Percentiles rank a stretch among this genome's conserved stretches.
Evolutionary conservation across 148 eudicot species (phyloP).

Genomic region (Polygonum maritimum): DNA sequence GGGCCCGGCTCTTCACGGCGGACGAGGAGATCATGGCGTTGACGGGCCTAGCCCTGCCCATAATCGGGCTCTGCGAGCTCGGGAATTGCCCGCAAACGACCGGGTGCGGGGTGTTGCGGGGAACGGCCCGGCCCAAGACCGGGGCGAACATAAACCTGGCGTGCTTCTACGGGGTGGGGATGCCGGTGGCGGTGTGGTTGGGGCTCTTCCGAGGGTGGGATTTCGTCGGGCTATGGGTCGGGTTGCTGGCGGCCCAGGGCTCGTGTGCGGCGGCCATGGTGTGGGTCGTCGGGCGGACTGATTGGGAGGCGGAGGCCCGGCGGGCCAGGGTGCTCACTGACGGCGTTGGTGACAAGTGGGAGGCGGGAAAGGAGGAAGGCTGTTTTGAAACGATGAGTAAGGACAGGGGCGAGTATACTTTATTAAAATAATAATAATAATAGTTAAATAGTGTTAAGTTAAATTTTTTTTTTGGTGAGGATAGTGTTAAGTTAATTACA

Average conservation of each 20-base stretch:
- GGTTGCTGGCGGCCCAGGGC: constrained; percentile 11
- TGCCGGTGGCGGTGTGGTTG: constrained; percentile 56
- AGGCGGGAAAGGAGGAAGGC: background rate
- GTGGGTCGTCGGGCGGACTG: constrained; percentile 10
- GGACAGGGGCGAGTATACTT: background rate
- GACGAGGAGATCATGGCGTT: constrained; percentile 41
- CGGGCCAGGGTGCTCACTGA: background rate
- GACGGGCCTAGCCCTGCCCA: constrained; percentile 50
- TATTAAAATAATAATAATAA: too few species aligned
- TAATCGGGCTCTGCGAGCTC: constrained; percentile 74
- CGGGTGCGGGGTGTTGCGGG: constrained; percentile 67
- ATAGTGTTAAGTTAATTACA: too few species aligned
- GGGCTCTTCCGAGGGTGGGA: background rate
- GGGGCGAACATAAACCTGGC: constrained; percentile 70
- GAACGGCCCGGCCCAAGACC: constrained; percentile 64
- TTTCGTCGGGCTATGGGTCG: constrained; percentile 7
- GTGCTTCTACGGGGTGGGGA: constrained; percentile 68
- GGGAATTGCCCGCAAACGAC: constrained; percentile 88
- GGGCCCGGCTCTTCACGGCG: constrained; percentile 59
- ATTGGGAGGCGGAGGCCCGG: constrained; percentile 1
- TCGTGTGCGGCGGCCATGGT: constrained; percentile 4
- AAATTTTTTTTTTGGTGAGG: too few species aligned
- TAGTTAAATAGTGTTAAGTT: too few species aligned
- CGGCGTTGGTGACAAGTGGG: background rate
- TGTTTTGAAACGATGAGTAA: background rate